Percentiles rank a stretch among this genome's conserved stretches.
phyloP scores from a whole-genome alignment of 169 alveolate species.

The Perkinsus chesapeaki region DNA sequence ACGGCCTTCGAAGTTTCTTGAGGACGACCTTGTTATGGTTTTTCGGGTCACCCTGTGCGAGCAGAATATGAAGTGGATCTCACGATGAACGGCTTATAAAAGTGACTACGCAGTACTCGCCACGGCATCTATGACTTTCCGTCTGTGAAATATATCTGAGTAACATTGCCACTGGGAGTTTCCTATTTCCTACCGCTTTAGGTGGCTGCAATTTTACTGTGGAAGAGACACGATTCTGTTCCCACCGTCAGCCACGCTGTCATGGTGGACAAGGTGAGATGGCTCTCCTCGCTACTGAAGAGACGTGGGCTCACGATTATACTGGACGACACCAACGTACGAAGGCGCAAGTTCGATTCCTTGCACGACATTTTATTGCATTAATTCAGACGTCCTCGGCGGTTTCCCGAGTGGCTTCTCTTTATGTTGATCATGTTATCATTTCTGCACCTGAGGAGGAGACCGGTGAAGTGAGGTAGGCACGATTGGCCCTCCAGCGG shows the following conservation, averaged over 20 bases:
- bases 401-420: neutral
- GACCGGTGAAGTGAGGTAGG: neutral
- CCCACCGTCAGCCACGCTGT: neutral
- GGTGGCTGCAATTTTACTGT: neutral
- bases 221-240: neutral
- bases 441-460: neutral
- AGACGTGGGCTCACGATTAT: neutral
- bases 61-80: no score
- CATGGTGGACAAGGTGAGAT: neutral
- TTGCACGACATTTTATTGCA: neutral
- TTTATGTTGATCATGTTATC: neutral
- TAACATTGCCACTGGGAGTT: no score
- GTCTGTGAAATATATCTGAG: no score
- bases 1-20: no score
- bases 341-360: neutral
- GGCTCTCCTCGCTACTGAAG: neutral
- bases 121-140: no score
- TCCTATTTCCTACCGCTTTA: no score
- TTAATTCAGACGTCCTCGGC: neutral
- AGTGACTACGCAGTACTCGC: no score
- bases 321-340: neutral
- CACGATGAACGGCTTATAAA: no score
- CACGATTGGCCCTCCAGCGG: neutral
- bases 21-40: no score
- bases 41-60: no score